A percentile compares a stretch with the other conserved stretches of the same genome.
These are phyloP conservation scores for Neostapfia colusana DNA, from an alignment of 176 grass and related monocot species.

Conservation along the genomic window DNA sequence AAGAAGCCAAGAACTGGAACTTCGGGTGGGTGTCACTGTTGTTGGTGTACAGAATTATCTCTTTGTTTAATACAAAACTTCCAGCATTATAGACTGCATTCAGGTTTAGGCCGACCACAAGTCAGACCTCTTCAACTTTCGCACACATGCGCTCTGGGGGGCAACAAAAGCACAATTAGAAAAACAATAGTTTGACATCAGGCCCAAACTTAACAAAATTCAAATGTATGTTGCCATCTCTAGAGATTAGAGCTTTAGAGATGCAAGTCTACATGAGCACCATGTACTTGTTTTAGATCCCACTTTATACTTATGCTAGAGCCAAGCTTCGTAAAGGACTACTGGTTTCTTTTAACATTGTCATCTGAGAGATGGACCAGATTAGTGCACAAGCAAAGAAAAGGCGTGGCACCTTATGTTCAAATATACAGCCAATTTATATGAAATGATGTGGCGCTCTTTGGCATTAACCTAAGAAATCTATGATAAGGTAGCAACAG, in stretches of 20 bases:
- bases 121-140: constrained; percentile 66
- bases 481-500: neutral
- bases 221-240: neutral
- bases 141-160: constrained; percentile 67
- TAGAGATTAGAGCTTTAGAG: neutral
- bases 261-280: constrained; percentile 1
- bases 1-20: constrained; percentile 45
- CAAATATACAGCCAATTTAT: neutral
- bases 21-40: constrained; percentile 28
- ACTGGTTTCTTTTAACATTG: neutral
- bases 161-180: constrained; percentile 29
- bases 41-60: constrained; percentile 28
- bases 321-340: constrained; percentile 2
- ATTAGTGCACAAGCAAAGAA: neutral
- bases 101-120: constrained; percentile 18
- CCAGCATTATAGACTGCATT: constrained; percentile 14
- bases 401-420: neutral
- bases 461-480: neutral
- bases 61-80: constrained; percentile 42
- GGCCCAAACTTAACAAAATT: neutral
- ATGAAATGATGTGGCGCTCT: constrained; percentile 1
- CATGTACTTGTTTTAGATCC: neutral
- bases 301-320: no score
- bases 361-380: neutral
- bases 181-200: neutral